Conservation (phyloP, 495 filamentous ascomycete species). For the Penicillium manginii region DNA sequence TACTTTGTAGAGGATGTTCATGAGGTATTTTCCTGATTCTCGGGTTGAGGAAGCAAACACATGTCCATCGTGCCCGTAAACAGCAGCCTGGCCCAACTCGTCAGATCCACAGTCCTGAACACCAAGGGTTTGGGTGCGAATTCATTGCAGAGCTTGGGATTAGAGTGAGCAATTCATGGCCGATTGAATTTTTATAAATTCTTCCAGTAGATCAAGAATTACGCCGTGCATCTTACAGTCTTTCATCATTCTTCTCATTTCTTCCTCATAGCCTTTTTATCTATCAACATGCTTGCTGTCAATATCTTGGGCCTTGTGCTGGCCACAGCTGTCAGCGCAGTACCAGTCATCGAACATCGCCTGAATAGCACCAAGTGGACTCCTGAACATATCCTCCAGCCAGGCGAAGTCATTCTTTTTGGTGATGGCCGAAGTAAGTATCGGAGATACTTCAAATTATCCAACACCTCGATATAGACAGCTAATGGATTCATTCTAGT, state of each 20-base stretch:
- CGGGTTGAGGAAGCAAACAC: neutral
- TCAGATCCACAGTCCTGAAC: neutral
- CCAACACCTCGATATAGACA: neutral
- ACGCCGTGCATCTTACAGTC: neutral
- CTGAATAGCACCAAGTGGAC: constrained; percentile 17
- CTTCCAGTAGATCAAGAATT: neutral
- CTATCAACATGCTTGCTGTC: constrained; percentile 2
- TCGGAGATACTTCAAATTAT: neutral
- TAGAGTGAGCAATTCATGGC: neutral
- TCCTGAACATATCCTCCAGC: constrained; percentile 16
- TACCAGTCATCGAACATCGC: neutral
- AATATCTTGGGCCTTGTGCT: neutral
- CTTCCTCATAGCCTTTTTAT: neutral
- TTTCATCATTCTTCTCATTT: neutral
- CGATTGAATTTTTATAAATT: neutral
- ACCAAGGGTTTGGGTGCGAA: too few relatives aligned
- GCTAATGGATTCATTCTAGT: neutral
- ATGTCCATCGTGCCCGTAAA: constrained; percentile 4
- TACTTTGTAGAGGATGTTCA: neutral
- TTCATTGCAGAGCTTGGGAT: neutral
- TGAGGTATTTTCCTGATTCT: neutral
- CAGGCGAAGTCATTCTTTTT: constrained; percentile 12
- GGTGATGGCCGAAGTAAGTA: constrained; percentile 12
- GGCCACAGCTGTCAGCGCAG: constrained; percentile 8
- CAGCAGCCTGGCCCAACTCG: neutral